phyloP scores from a whole-genome alignment of 345 rosid genomes.

The Populus tremula region DNA sequence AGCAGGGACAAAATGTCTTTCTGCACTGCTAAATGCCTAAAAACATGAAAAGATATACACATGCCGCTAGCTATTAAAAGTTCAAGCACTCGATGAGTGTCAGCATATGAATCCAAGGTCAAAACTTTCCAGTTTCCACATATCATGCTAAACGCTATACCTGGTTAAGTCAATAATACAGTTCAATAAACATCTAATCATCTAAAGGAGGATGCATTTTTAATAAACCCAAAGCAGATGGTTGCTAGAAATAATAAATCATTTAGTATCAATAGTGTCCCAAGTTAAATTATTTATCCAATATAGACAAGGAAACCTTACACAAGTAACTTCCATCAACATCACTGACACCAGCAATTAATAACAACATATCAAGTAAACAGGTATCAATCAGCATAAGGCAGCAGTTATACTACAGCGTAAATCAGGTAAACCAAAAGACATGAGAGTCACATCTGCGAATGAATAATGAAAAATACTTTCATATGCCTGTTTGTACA shows the following conservation, averaged over 20 bases:
- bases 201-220: neutral
- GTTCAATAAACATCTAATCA: neutral
- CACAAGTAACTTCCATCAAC: neutral
- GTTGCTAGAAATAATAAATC: neutral
- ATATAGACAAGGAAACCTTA: neutral
- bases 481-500: conserved; percentile 91
- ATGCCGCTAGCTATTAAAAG: neutral
- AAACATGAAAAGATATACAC: neutral
- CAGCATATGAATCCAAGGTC: neutral
- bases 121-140: neutral
- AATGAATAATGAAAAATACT: conserved; percentile 42
- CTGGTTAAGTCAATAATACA: neutral
- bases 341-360: neutral
- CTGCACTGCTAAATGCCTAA: neutral
- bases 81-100: neutral
- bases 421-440: neutral
- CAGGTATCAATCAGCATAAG: neutral
- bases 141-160: neutral
- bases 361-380: neutral
- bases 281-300: neutral
- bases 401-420: neutral
- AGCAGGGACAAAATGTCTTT: neutral
- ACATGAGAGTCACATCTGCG: neutral
- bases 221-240: neutral
- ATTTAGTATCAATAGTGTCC: neutral